Evolutionary conservation across 345 rosid genomes (phyloP), one percentile per base, ranked within the genome.

Genomic region (Gynandropsis gynandra): DNA sequence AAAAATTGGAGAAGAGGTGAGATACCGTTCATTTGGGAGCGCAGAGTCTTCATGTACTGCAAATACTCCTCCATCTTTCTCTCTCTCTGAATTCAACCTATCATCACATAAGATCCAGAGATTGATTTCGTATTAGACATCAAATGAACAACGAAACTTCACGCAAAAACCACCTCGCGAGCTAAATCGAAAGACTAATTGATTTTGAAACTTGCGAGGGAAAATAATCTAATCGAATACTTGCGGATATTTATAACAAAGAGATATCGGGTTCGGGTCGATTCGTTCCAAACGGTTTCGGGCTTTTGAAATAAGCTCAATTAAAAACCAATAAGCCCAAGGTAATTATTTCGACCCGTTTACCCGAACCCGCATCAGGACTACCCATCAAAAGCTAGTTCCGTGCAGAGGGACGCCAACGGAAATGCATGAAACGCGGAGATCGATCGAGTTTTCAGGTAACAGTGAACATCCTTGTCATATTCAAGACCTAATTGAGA

Each of bases 1-100:
- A n/a, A n/a, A n/a, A n/a, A n/a, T n/a, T 34, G 35, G 36, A 54
- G 47, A 36, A 42, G 12, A 48, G 6, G 52, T 52, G 10, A 4
- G 47, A 1, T 58, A 75, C 95, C 97, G 58, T 74, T 81, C 81
- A 89, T 83, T 51, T 83, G 94, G 56, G 79, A 83, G 8, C 84
- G 86, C 13, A 89, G 74, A 61, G 84, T 69, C 77, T 66, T 80
- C 85, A 81, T 72, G 71, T 69, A 68, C 76, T 83, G 86, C 74
- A 86, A 70, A 44, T 86, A 89, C 37, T 86, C 88, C 70, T 86
- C 95, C 95, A 85, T 89, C 67, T 24, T 5, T 24, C 29, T 24
- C 29, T 24, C 29, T 24, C 29, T 24, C 29, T 24, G 29, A 24
- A 2, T 24, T 24, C 29, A 24, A 24, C 29, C 29, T 24, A 5